Base-by-base conservation (phyloP, 2,329 filamentous ascomycete species). In the Claviceps quebecensis region DNA sequence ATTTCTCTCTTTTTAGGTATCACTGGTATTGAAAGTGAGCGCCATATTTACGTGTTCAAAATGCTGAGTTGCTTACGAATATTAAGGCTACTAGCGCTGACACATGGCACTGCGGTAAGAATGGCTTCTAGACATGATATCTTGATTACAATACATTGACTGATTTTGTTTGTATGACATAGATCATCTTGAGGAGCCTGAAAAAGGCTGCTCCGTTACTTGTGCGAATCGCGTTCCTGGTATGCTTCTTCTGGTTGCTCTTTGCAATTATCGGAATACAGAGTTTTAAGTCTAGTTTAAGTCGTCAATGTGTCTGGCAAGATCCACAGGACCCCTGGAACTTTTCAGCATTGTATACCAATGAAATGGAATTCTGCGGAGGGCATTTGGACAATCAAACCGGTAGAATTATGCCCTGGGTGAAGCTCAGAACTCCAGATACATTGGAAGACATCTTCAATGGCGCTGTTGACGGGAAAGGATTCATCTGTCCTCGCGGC, bases 51-150 rank as follows among this genome's bases (percentile, higher is more conserved):
- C 59, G 78, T 97, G 7, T 98, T 98, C 66, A 84, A 87, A 52
- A 98, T 98, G 94, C 74, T 98, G 54, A 95, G 90, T 62, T 96
- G 89, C 67, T 75, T 98, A 56, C 86, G 94, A 45, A 96, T 98
- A 56, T 70, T 98, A 56, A 81, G 93, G 54, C 76, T 98, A n/a
- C 73, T 98, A 19, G 84, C 87, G 48, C 78, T 98, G 49, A 98
- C 93, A 1, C 90, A 89, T 59, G 93, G 93, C 58, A 98, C 94
- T 52, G 86, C 90, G 50, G 86, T 89, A 75, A 73, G 83, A 23
- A 39, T 16, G 14, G 6, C 17, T 17, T 29, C 34, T 17, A 34
- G 8, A 22, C 37, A 13, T 7, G 41, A n/a, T 3, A 14, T 16
- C 37, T 19, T 23, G 5, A 6, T 4, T 41, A 8, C 34, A 17